Evolutionary conservation across 1,284 basidiomycete species (phyloP).

Genomic region (Rhodotorula sp.): DNA sequence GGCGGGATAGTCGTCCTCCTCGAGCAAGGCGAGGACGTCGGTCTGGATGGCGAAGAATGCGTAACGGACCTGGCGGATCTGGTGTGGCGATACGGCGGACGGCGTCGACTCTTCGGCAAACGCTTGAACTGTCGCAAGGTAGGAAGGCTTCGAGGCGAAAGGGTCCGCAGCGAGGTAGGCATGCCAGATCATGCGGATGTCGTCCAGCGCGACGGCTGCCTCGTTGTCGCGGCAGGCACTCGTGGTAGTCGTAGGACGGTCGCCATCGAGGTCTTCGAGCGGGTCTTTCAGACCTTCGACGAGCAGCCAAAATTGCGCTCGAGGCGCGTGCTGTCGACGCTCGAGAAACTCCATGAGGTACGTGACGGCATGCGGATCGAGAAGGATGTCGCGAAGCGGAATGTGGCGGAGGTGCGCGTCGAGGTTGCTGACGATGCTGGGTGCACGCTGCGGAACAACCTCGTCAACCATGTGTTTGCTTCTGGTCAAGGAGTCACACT

Average conservation of each 20-base stretch:
- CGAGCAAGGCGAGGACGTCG: constrained; percentile 84
- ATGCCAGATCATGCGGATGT: constrained; percentile 80
- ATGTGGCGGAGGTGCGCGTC: background rate
- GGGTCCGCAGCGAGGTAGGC: constrained; percentile 72
- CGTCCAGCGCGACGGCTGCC: constrained; percentile 59
- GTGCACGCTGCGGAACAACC: constrained; percentile 9
- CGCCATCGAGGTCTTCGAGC: constrained; percentile 62
- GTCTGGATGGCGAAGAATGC: constrained; percentile 80
- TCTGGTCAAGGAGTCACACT: background rate
- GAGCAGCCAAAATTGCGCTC: constrained; percentile 95
- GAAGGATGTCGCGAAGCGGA: constrained; percentile 69
- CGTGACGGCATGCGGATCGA: constrained; percentile 82
- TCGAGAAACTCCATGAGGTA: constrained; percentile 99
- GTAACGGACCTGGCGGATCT: constrained; percentile 66
- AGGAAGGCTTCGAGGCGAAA: constrained; percentile 65
- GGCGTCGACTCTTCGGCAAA: constrained; percentile 58
- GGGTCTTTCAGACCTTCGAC: constrained; percentile 98
- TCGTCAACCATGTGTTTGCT: too few relatives aligned
- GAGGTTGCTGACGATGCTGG: background rate
- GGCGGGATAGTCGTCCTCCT: constrained; percentile 77
- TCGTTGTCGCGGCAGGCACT: background rate
- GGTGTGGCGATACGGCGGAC: constrained; percentile 52
- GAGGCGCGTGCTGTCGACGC: constrained; percentile 73
- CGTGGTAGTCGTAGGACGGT: background rate
- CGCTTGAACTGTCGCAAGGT: constrained; percentile 67